phyloP scores from a whole-genome alignment of 768 basidiomycete species.

The Hygrophorus russula region DNA sequence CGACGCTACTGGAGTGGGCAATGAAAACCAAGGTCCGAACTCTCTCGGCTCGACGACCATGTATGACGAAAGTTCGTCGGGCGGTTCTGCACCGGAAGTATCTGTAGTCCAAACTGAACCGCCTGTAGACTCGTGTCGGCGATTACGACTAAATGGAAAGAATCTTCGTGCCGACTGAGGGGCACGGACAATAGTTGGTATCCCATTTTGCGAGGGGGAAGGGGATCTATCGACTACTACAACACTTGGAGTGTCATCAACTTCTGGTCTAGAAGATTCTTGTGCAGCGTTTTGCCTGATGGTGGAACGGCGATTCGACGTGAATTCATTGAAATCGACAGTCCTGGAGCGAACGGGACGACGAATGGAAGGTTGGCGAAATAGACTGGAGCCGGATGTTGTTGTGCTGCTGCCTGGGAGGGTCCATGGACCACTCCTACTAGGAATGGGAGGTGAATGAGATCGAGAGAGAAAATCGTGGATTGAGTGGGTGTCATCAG shows the following conservation, averaged over 20 bases:
- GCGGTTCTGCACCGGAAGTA: conserved; percentile 6
- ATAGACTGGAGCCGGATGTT: conserved; percentile 20
- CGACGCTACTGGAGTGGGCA: conserved; percentile 13
- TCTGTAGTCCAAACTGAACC: conserved; percentile 14
- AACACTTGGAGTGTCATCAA: conserved; percentile 16
- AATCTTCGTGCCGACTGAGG: conserved; percentile 34
- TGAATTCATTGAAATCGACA: conserved; percentile 66
- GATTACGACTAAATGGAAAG: conserved; percentile 39
- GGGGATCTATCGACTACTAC: neutral
- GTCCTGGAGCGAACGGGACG: conserved; percentile 43
- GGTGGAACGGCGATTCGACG: conserved; percentile 47
- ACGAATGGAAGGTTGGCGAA: conserved; percentile 52
- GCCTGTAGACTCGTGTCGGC: conserved; percentile 26
- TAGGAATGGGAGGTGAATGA: conserved; percentile 15
- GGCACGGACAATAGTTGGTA: conserved; percentile 5
- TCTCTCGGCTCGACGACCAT: conserved; percentile 11
- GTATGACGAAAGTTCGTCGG: conserved; percentile 11
- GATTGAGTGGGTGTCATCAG: neutral
- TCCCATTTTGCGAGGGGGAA: neutral
- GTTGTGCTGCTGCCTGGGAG: conserved; percentile 10
- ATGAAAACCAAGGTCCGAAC: conserved; percentile 15
- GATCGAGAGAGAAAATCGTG: conserved; percentile 17
- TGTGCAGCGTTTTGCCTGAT: conserved; percentile 17
- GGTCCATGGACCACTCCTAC: conserved; percentile 23
- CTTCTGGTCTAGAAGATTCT: conserved; percentile 18